Evolutionary conservation across 2,329 filamentous ascomycete species (phyloP).

Genomic region (Aspergillus costaricaensis): DNA sequence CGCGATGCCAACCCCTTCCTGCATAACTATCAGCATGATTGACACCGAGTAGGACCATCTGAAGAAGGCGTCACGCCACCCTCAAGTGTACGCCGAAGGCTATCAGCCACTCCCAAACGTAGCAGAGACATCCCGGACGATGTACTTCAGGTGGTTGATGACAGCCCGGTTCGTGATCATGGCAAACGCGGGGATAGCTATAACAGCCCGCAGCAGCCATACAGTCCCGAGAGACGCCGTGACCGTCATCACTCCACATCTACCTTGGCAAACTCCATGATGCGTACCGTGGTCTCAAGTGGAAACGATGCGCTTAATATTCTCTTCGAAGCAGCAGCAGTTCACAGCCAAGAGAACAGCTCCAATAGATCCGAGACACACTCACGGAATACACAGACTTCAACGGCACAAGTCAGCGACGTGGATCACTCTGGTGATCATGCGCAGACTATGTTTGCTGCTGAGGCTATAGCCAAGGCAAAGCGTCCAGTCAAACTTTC

Average conservation of each 20-base stretch:
- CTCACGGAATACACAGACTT: constrained; percentile 24
- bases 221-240: constrained; percentile 7
- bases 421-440: constrained; percentile 20
- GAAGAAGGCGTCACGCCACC: constrained; percentile 15
- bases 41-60: constrained; percentile 11
- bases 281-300: constrained; percentile 53
- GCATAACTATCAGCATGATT: background rate
- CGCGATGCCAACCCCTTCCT: constrained; percentile 1
- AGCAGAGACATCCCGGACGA: background rate
- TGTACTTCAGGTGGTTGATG: constrained; percentile 6
- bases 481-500: constrained; percentile 34
- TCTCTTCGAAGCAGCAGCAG: constrained; percentile 53
- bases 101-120: constrained; percentile 7
- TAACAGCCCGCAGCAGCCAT: constrained; percentile 5
- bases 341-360: constrained; percentile 43
- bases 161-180: constrained; percentile 3
- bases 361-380: constrained; percentile 30
- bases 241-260: constrained; percentile 32
- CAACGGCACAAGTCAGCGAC: constrained; percentile 11
- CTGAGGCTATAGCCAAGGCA: constrained; percentile 24
- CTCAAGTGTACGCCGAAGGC: constrained; percentile 10
- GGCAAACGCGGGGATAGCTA: background rate
- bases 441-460: constrained; percentile 21
- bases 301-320: constrained; percentile 57
- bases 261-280: constrained; percentile 40